phyloP scores from a whole-genome alignment of 2,329 filamentous ascomycete genomes.

The Ophiocordyceps unilateralis region DNA sequence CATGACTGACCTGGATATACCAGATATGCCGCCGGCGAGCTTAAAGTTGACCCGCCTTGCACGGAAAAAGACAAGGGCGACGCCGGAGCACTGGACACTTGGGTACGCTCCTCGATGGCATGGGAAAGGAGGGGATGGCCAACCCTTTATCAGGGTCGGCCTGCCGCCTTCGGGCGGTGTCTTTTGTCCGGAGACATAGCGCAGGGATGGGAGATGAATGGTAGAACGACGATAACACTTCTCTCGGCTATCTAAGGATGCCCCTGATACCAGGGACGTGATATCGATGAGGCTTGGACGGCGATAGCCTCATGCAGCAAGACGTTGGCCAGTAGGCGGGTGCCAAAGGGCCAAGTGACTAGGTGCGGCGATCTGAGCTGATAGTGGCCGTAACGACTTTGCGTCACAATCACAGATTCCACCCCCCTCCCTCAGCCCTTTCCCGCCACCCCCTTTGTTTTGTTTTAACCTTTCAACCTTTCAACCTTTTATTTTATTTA shows the following conservation, averaged over 20 bases:
- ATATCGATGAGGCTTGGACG: not conserved
- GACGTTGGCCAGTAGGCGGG: not conserved
- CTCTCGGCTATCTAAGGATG: not conserved
- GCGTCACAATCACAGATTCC: not conserved
- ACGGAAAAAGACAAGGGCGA: no score
- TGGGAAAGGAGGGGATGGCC: not conserved
- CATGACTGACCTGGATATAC: not conserved
- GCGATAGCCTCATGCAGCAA: conserved; percentile 1
- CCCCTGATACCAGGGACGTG: not conserved
- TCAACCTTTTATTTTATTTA: no score
- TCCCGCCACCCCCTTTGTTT: no score
- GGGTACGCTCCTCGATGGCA: no score
- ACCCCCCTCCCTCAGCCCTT: not conserved
- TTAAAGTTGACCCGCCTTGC: no score
- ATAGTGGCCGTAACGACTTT: not conserved
- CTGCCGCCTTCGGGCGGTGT: no score
- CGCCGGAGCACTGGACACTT: no score
- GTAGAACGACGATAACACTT: not conserved
- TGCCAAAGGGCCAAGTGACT: not conserved
- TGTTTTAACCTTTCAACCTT: no score
- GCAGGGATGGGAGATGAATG: not conserved
- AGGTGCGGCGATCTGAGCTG: not conserved
- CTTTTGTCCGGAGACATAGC: not conserved
- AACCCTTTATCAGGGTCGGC: not conserved
- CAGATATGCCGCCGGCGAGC: not conserved